Conservation (phyloP, 805 yeast genomes). For the Kodamaea jinghongensis region DNA sequence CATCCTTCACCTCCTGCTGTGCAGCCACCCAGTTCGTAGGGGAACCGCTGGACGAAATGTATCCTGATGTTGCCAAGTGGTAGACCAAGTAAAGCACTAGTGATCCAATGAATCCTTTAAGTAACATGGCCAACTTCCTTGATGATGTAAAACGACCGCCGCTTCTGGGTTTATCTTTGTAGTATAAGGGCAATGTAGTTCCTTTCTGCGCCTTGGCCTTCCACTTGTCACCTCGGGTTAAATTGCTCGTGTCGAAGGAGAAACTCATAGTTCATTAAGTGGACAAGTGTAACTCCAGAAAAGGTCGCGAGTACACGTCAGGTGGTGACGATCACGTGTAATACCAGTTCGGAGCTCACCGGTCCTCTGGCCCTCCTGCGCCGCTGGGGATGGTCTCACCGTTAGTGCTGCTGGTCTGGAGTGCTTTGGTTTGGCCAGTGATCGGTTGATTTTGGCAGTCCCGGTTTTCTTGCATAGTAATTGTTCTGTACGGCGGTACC, state of each 20-base stretch:
- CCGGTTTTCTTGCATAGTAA: too few relatives aligned
- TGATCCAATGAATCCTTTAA: slow-evolving; percentile 42
- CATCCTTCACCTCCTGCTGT: slow-evolving; percentile 59
- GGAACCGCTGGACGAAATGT: background rate
- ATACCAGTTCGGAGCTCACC: too few relatives aligned
- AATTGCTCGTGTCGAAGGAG: slow-evolving; percentile 10
- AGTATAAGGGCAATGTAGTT: slow-evolving; percentile 29
- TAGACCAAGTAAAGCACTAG: slow-evolving; percentile 42
- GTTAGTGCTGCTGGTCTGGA: too few relatives aligned
- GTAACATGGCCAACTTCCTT: slow-evolving; percentile 31
- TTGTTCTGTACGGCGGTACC: too few relatives aligned
- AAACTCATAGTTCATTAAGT: slow-evolving; percentile 9
- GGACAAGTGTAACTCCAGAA: too few relatives aligned
- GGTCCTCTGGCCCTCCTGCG: too few relatives aligned
- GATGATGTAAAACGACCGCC: slow-evolving; percentile 2
- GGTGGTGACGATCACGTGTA: too few relatives aligned
- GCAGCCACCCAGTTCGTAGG: slow-evolving; percentile 44
- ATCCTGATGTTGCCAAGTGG: slow-evolving; percentile 13
- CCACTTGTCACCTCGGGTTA: slow-evolving; percentile 17
- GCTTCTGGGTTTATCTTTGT: slow-evolving; percentile 31
- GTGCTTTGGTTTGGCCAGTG: too few relatives aligned
- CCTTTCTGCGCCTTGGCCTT: slow-evolving; percentile 15
- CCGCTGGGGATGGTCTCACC: too few relatives aligned
- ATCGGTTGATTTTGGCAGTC: too few relatives aligned
- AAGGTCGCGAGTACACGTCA: too few relatives aligned